These are phyloP conservation scores for Phaffia rhodozyma DNA, from an alignment of 1,284 basidiomycete genomes.

Conservation along the genomic window DNA sequence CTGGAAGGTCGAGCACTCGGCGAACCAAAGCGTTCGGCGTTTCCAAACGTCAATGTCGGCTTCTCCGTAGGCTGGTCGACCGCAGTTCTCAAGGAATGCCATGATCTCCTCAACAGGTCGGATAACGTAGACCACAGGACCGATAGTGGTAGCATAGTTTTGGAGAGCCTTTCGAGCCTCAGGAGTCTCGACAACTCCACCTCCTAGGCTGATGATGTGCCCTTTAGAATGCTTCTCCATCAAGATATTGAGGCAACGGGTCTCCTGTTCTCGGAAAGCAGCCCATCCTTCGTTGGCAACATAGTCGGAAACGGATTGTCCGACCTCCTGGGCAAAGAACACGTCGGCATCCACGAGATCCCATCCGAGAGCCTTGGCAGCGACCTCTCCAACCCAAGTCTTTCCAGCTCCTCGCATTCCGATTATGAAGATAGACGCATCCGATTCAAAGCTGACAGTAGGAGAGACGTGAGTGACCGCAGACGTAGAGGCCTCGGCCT, in stretches of 20 bases:
- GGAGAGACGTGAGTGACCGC: slow-evolving; percentile 29
- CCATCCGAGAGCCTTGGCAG: slow-evolving; percentile 61
- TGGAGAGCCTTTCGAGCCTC: slow-evolving; percentile 59
- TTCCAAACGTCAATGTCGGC: slow-evolving; percentile 67
- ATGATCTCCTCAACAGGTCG: slow-evolving; percentile 60
- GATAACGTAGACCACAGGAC: slow-evolving; percentile 59
- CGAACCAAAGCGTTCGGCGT: slow-evolving; percentile 76
- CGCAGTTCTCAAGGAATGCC: slow-evolving; percentile 62
- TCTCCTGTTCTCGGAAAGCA: slow-evolving; percentile 57
- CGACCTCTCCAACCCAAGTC: slow-evolving; percentile 72
- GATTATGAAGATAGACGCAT: slow-evolving; percentile 68
- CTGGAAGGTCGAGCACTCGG: slow-evolving; percentile 70
- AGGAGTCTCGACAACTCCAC: slow-evolving; percentile 82
- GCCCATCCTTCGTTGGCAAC: slow-evolving; percentile 67
- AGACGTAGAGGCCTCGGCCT: slow-evolving; percentile 36
- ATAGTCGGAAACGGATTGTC: slow-evolving; percentile 55
- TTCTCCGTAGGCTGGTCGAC: slow-evolving; percentile 74
- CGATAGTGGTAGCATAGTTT: slow-evolving; percentile 49
- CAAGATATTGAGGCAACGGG: slow-evolving; percentile 49
- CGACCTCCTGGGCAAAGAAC: slow-evolving; percentile 56
- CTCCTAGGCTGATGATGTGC: slow-evolving; percentile 82
- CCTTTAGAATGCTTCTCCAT: slow-evolving; percentile 47
- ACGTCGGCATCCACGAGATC: slow-evolving; percentile 78
- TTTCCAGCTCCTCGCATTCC: slow-evolving; percentile 98
- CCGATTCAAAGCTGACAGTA: slow-evolving; percentile 34